Percentiles rank a stretch among this genome's conserved stretches.
phyloP scores from a whole-genome alignment of 2,329 filamentous ascomycete genomes.

The Penicillium brevicompactum region DNA sequence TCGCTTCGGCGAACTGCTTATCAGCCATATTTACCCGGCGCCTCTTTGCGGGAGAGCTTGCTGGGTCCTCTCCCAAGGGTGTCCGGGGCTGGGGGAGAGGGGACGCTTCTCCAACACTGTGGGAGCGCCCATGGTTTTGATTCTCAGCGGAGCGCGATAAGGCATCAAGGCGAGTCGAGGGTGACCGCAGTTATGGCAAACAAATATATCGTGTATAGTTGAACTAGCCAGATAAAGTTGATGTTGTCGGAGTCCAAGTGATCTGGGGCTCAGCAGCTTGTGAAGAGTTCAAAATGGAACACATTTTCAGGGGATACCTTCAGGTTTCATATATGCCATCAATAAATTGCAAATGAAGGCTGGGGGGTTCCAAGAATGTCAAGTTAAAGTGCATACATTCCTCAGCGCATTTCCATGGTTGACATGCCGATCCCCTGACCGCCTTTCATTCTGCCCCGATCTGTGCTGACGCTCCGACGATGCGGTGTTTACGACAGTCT shows the following conservation, averaged over 20 bases:
- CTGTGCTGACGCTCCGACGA: neutral
- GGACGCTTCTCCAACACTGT: neutral
- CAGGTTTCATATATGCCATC: neutral
- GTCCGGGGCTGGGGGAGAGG: neutral
- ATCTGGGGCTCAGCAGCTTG: neutral
- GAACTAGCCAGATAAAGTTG: neutral
- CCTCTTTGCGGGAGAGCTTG: constrained; percentile 4
- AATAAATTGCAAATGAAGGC: neutral
- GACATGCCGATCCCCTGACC: neutral
- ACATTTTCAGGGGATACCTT: neutral
- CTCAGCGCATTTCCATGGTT: neutral
- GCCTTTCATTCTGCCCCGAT: neutral
- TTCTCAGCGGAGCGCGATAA: neutral
- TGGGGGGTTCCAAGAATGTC: neutral
- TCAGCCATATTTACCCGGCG: neutral
- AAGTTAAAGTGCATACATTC: neutral
- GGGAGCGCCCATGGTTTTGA: neutral
- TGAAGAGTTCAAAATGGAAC: neutral
- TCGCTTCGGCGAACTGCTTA: neutral
- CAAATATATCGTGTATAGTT: neutral
- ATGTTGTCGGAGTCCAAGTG: neutral
- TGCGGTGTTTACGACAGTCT: neutral
- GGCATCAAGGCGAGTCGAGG: neutral
- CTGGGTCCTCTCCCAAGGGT: neutral
- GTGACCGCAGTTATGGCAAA: neutral